Evolutionary conservation across 768 basidiomycete genomes (phyloP).

Genomic region (Cystofilobasidium macerans): DNA sequence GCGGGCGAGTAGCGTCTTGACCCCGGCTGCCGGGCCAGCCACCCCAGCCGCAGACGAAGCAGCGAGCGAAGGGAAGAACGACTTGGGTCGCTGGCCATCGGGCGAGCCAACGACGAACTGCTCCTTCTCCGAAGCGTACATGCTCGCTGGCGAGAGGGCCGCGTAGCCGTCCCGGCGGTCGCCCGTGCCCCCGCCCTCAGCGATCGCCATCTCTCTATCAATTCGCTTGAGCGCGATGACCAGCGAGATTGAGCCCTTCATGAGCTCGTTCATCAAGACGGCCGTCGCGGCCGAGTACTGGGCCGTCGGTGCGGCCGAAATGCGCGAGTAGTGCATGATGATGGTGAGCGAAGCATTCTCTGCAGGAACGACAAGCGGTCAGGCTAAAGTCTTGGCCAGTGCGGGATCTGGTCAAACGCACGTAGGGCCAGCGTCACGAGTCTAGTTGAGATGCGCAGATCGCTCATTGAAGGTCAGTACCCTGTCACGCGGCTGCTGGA

Average conservation of each 20-base stretch:
- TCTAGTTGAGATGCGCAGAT: conserved; percentile 24
- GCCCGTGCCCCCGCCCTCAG: too few relatives aligned
- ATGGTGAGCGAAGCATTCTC: conserved; percentile 80
- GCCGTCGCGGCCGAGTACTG: conserved; percentile 88
- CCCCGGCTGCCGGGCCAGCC: conserved; percentile 14
- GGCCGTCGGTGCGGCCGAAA: conserved; percentile 56
- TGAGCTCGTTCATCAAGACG: conserved; percentile 83
- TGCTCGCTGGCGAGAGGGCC: background rate
- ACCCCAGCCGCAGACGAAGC: background rate
- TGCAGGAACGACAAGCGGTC: background rate
- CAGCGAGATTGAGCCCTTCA: conserved; percentile 82
- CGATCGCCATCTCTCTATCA: conserved; percentile 41
- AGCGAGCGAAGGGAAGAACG: conserved; percentile 17
- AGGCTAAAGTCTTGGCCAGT: background rate
- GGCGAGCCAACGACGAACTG: background rate
- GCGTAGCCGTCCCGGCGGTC: too few relatives aligned
- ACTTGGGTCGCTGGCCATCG: background rate
- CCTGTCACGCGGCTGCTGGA: too few relatives aligned
- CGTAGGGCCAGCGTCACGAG: conserved; percentile 51
- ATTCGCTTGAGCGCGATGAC: conserved; percentile 58
- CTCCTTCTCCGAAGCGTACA: conserved; percentile 14
- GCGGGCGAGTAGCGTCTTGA: conserved; percentile 7
- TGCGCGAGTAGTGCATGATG: conserved; percentile 93
- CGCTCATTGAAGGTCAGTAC: background rate
- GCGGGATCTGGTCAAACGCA: background rate